A percentile compares a stretch with the other conserved stretches of the same genome.
Conservation (phyloP, 2,329 filamentous ascomycete genomes). For the Paecilomyces dactylethromorphus region DNA sequence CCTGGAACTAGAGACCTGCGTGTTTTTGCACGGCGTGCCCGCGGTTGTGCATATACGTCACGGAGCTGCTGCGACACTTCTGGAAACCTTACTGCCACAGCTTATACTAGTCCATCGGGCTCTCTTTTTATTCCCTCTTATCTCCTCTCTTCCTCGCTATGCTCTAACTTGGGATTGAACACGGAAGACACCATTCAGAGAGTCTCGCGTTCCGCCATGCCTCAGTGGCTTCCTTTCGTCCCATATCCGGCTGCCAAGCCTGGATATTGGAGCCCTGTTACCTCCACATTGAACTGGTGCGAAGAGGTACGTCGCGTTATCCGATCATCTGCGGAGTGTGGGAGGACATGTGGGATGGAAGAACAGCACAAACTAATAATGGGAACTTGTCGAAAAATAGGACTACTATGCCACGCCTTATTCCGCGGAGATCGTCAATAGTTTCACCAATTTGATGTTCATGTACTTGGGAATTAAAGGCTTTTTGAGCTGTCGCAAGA, state of each 20-base stretch:
- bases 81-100: background rate
- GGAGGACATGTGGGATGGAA: background rate
- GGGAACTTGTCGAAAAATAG: conserved; percentile 34
- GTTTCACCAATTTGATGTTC: conserved; percentile 76
- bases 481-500: conserved; percentile 62
- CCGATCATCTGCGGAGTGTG: background rate
- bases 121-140: background rate
- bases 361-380: background rate
- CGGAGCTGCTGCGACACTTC: background rate
- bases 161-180: background rate
- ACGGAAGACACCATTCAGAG: background rate
- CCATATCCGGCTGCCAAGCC: conserved; percentile 42
- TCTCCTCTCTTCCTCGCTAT: background rate
- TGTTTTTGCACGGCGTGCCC: background rate
- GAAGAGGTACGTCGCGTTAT: conserved; percentile 56
- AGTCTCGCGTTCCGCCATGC: conserved; percentile 16
- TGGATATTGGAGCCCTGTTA: conserved; percentile 64
- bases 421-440: conserved; percentile 71
- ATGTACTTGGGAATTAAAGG: conserved; percentile 71
- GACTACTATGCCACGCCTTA: conserved; percentile 72
- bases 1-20: background rate
- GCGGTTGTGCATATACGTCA: background rate
- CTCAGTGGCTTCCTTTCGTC: conserved; percentile 24
- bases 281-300: conserved; percentile 71
- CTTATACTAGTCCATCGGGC: background rate